Evolutionary conservation across 805 yeast species (phyloP).

Genomic region (Wickerhamiella shivajii): DNA sequence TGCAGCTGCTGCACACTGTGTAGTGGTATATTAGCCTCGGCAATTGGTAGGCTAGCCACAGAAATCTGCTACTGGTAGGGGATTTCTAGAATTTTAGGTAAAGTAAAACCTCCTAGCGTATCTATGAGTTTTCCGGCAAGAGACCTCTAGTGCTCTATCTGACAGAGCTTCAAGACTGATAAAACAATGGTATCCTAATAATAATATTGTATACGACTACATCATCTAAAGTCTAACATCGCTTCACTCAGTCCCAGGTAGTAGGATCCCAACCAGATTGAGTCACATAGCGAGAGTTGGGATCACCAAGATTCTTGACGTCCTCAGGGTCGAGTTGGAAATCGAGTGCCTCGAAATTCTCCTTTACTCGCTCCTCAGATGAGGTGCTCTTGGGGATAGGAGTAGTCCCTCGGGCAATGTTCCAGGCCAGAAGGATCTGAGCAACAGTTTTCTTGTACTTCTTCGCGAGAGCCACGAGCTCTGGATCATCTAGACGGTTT

Average conservation of each 20-base stretch:
- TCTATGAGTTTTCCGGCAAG: no score
- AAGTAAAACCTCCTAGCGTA: no score
- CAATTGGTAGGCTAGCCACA: no score
- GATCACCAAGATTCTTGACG: slow-evolving; percentile 20
- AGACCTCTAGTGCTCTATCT: no score
- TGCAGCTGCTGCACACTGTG: no score
- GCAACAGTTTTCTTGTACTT: slow-evolving; percentile 31
- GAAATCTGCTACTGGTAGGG: no score
- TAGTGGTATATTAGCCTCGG: no score
- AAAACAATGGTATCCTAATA: no score
- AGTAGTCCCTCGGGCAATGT: slow-evolving; percentile 35
- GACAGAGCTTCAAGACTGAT: no score
- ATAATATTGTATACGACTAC: no score
- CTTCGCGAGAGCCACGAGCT: slow-evolving; percentile 24
- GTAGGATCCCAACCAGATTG: slow-evolving; percentile 27
- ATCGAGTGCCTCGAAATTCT: slow-evolving; percentile 39
- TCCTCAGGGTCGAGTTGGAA: slow-evolving; percentile 26
- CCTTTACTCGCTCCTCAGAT: slow-evolving; percentile 40
- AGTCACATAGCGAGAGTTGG: slow-evolving; percentile 21
- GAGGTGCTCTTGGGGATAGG: slow-evolving; percentile 61
- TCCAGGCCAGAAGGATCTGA: slow-evolving; percentile 36
- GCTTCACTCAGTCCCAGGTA: slow-evolving; percentile 14
- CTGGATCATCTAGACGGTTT: slow-evolving; percentile 30
- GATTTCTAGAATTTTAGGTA: no score
- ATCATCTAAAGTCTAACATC: no score